Percentiles rank a stretch among this genome's conserved stretches.
Conservation (phyloP, 1,139 yeast species). For the Petasospora fabianii region DNA sequence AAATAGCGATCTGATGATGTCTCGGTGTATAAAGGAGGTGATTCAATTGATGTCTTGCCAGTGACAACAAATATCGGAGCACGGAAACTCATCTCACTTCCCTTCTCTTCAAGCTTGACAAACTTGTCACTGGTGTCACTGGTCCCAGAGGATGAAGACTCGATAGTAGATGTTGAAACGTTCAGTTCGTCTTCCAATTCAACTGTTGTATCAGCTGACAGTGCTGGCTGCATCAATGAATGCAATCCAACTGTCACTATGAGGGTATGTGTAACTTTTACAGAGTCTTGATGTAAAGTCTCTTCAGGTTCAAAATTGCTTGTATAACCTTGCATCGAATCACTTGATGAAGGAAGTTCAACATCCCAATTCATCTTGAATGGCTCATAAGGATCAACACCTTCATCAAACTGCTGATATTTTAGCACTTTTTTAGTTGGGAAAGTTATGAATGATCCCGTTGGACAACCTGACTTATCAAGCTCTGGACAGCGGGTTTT, state of each 20-base stretch:
- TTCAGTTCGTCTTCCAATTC: neutral
- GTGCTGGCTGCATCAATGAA: neutral
- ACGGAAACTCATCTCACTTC: conserved; percentile 1
- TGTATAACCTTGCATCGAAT: conserved; percentile 17
- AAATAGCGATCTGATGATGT: neutral
- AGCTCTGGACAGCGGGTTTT: conserved; percentile 14
- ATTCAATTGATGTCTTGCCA: neutral
- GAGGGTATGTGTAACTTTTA: conserved; percentile 15
- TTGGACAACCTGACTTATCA: neutral
- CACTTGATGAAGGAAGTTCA: conserved; percentile 15
- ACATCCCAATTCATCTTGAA: conserved; percentile 10
- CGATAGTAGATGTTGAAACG: neutral
- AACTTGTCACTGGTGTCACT: conserved; percentile 3
- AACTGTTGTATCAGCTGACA: neutral
- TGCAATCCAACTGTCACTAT: conserved; percentile 10
- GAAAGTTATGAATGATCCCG: neutral
- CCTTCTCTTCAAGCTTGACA: conserved; percentile 2
- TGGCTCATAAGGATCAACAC: conserved; percentile 7
- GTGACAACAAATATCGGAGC: conserved; percentile 10
- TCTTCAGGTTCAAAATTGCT: conserved; percentile 10
- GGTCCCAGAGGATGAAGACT: neutral
- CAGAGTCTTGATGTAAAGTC: neutral
- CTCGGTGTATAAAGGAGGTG: conserved; percentile 7
- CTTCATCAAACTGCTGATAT: neutral
- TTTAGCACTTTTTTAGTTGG: neutral